Evolutionary conservation across 768 basidiomycete genomes (phyloP), one percentile per base, ranked within the genome.

Genomic region (Mycena epipterygia): DNA sequence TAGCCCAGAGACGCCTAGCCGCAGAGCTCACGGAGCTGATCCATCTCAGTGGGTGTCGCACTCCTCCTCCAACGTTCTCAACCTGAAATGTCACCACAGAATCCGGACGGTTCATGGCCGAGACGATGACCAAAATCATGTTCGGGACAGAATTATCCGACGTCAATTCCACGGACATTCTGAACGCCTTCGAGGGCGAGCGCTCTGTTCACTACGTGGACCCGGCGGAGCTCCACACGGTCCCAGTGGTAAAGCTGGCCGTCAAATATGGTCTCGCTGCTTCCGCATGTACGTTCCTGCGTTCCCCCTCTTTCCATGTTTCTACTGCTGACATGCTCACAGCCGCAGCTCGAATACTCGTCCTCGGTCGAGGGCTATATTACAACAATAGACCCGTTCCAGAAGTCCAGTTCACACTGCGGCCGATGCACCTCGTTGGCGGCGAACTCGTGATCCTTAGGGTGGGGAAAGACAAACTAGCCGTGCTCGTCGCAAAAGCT

Each of bases 401-500:
- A n/a, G 89, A 91, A 69, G 69, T 83, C 23, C 81, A 84, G 35
- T 81, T 82, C 57, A 85, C 78, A 33, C 75, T 93, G 19, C 72
- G 78, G 11, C 73, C 73, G 39, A 73, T 77, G 1, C 84, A 89
- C 73, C 84, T 96, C 32, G 81, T 95, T n/a, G 89, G 91, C 73
- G 83, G 80, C 13, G 86, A 83, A 56, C 75, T 95, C 9, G 89
- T 86, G 21, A 86, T 96, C 66, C 70, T 96, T 23, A 88, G 93
- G 21, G 89, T 90, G 42, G 95, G 95, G 5, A 94, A 93, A 77
- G 90, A 92, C 71, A 92, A 91, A 52, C 83, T 91, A 71, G 76
- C 89, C 42, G 85, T 94, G 44, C 74, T 95, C 12, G 87, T 78
- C 39, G 65, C 86, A 77, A 67, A 70, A 48, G 44, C 27, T 11